Evolutionary conservation across 164 flowering plant species (phyloP).

Genomic region (Buxus sempervirens): DNA sequence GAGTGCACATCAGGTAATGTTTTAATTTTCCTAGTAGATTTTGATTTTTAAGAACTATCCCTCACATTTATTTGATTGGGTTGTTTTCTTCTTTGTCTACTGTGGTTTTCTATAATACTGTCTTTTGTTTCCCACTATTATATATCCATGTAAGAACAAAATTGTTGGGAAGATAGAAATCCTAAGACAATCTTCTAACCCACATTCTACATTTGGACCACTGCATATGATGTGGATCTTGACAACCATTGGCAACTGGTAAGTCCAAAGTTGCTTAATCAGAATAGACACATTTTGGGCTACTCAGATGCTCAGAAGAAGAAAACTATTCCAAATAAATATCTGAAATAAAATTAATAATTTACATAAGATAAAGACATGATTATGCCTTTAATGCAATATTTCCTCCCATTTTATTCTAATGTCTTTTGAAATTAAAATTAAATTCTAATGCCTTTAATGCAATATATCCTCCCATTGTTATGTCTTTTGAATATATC

Average conservation of each 20-base stretch:
- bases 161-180: neutral
- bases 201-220: neutral
- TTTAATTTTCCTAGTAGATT: neutral
- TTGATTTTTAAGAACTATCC: neutral
- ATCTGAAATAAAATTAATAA: too few relatives aligned
- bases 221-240: neutral
- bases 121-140: neutral
- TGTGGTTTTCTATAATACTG: neutral
- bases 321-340: too few relatives aligned
- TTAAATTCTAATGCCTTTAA: neutral
- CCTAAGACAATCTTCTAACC: neutral
- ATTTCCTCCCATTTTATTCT: neutral
- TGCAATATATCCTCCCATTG: neutral
- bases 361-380: neutral
- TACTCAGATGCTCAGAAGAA: neutral
- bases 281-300: neutral
- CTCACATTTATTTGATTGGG: neutral
- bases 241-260: neutral
- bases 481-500: neutral
- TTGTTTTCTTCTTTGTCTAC: neutral
- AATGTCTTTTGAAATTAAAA: neutral
- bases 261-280: neutral
- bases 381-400: neutral
- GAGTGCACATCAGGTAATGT: slow-evolving; percentile 81
- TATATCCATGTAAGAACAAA: neutral